Base-by-base conservation (phyloP, 1,284 basidiomycete species). In the Leccinum fallax region DNA sequence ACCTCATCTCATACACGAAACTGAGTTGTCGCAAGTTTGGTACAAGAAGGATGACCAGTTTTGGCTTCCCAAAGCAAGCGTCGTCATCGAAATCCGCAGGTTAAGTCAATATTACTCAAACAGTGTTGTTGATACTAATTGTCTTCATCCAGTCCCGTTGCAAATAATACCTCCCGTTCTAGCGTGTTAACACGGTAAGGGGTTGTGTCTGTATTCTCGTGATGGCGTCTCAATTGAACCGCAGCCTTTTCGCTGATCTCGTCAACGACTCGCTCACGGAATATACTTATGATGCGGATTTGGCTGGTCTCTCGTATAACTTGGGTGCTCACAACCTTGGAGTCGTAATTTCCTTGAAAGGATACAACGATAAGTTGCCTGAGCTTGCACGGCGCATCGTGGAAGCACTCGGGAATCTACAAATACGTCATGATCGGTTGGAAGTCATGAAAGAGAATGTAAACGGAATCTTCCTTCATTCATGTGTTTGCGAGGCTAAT, bases 31-130 rank as follows among this genome's bases (percentile, higher is more conserved):
- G 1, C 83, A 87, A 21, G 77, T 97, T 11, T 98, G 95, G 95
- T 87, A 95, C 78, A 98, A 98, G 82, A 95, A 95, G 72, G 96
- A 98, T 73, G 95, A 98, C 76, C 85, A 84, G 63, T 98, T 96
- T 80, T 97, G 94, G 92, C 86, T 96, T 5, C 96, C 96, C 0
- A 93, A 93, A 71, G 93, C 93, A 2, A 81, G 85, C 63, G 83
- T 88, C n/a, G 76, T 87, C 60, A 80, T 94, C 57, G 85, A 92
- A 65, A 79, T 94, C 52, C 81, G 88, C 68, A 91, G 85, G 90
- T 90, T 69, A 53, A 74, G 36, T 40, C 30, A 53, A 57, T 40
- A 52, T 46, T 15, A 40, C 26, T 53, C n/a, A 36, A 53, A 26
- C 8, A 26, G 53, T 58, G 6, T 15, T n/a, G n/a, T 38, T 32